Base-by-base conservation (phyloP, 768 basidiomycete species). In the Boletus eberwhitei region DNA sequence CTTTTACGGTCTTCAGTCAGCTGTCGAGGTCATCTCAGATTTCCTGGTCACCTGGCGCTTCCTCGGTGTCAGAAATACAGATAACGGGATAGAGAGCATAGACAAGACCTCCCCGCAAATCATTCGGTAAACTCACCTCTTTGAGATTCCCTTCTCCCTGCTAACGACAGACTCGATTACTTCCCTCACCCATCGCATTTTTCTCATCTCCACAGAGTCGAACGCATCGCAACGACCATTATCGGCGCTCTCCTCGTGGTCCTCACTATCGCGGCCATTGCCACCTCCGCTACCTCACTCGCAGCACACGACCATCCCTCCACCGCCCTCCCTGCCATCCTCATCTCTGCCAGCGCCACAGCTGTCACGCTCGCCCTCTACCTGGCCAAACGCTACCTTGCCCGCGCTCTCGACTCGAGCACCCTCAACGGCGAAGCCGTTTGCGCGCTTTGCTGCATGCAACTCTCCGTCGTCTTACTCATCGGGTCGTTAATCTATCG, bases 1-100 rank as follows among this genome's bases (percentile, higher is more conserved):
- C 26, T 79, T 79, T 64, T 80, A 76, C 44, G 78, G 79, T 1
- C 71, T 80, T 16, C 79, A 79, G 40, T 79, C 78, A 0, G 75
- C 61, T 4, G 75, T 79, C 37, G 79, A 79, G 54, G 77, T 79
- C 34, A 63, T 74, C 47, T 79, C 78, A 19, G 71, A 77, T 4
- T 29, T 64, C 43, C 66, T 79, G 14, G 79, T 79, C 24, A 56
- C 76, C 12, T 80, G 79, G 78, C 65, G 78, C 31, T 80, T 79
- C 52, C 39, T 71, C 31, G 52, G 67, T 16, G 64, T 71, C 11
- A 59, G 60, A 7, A 69, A 64, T 41, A 70, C 72, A 19, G 71
- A 71, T 13, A 70, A 77, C 40, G 73, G 75, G 55, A 53, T 34
- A 26, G 49, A 53, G 22, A 29, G 1, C 41, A 8, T 36, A 11